Base-by-base conservation (phyloP, 1,139 yeast genomes). In the Protomyces pachydermus region DNA sequence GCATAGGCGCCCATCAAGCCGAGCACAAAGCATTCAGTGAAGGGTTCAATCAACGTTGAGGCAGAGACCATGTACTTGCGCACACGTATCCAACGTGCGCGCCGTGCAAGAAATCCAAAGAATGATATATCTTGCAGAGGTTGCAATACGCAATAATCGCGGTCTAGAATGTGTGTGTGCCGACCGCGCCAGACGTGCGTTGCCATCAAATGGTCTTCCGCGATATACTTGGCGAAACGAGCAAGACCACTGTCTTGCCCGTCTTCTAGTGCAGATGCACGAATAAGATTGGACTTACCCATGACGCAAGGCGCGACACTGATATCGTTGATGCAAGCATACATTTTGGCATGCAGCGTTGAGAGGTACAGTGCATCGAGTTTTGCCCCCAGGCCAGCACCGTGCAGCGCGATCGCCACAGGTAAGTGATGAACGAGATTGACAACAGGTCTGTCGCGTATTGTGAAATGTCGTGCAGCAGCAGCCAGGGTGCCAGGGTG, bases 141-240 rank as follows among this genome's bases (percentile, higher is more conserved):
- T 72, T 90, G 97, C 9, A 88, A 77, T 3, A 86, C 96, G 52
- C 84, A 81, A 42, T 16, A 42, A 71, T 90, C 96, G 1, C 88
- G 83, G 0, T 93, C 85, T 79, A 90, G 78, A 0, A 87, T 90
- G 0, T 96, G 88, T 66, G 93, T 79, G 5, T 89, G 90, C 4
- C 55, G 48, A 35, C 88, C 85, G 25, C 69, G 69, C 96, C 96
- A 91, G 18, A 90, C 73, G 0, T 91, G 88, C 63, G 88, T 88
- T 9, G 90, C 96, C 69, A 90, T 89, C 95, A 90, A 88, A 73
- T 90, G 90, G 74, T 90, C 97, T 72, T 90, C 97, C 2, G 96
- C 96, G 71, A 91, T 90, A 73, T 86, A 91, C 66, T 85, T 79
- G 8, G 96, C 84, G 74, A 91, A 90, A 67, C 84, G 83, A 65